A percentile compares a stretch with the other conserved stretches of the same genome.
Conservation (phyloP, 768 basidiomycete species). For the Amanita thiersii region DNA sequence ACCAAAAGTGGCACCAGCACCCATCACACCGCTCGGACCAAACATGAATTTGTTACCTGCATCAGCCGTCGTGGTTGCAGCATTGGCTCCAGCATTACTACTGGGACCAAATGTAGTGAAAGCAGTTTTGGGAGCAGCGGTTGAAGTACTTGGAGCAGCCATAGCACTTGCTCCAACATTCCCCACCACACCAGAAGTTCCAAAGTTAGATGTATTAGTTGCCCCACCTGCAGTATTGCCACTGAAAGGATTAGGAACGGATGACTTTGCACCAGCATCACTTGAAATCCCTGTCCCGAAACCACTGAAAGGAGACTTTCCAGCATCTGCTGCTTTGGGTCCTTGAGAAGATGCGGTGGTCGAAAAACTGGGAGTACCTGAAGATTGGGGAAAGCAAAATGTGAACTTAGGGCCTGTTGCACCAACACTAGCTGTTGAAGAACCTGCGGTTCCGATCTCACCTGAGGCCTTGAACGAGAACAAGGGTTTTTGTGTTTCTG, state of each 20-base stretch:
- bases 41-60: too few species aligned
- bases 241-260: neutral
- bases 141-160: too few species aligned
- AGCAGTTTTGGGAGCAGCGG: neutral
- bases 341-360: conserved; percentile 1
- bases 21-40: too few species aligned
- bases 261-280: neutral
- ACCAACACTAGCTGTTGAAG: neutral
- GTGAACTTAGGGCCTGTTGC: neutral
- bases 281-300: conserved; percentile 7
- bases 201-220: neutral
- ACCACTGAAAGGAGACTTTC: conserved; percentile 7
- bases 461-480: conserved; percentile 2
- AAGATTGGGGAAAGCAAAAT: neutral
- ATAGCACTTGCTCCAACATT: too few species aligned
- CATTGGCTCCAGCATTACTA: neutral
- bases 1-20: too few species aligned
- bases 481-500: neutral
- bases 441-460: neutral
- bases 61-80: neutral
- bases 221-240: too few species aligned
- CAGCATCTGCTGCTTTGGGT: neutral
- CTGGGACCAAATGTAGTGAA: conserved; percentile 1
- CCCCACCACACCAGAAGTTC: neutral
- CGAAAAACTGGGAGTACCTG: neutral